A percentile compares a stretch with the other conserved stretches of the same genome.
Conservation (phyloP, 768 basidiomycete genomes). For the Lyophyllum semitale region DNA sequence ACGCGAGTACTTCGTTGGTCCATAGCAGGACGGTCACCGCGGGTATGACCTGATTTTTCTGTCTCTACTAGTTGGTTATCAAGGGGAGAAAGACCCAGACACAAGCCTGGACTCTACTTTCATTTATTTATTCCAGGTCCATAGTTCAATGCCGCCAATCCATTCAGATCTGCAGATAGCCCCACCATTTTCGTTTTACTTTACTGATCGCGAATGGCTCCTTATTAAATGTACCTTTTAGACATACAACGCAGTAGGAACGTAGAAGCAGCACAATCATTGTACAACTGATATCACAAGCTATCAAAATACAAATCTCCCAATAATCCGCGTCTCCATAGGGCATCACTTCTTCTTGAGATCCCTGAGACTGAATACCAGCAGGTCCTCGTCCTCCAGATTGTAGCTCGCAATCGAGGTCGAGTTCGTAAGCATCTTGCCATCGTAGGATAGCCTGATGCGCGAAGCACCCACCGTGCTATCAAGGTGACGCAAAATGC, state of each 20-base stretch:
- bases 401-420: slow-evolving; percentile 86
- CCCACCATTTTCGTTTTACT: background rate
- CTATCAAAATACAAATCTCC: background rate
- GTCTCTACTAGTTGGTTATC: slow-evolving; percentile 14
- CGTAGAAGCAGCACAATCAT: background rate
- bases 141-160: background rate
- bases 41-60: background rate
- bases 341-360: slow-evolving; percentile 58
- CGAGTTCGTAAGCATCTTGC: slow-evolving; percentile 86
- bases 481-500: slow-evolving; percentile 77
- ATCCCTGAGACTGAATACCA: slow-evolving; percentile 78
- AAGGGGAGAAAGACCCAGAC: slow-evolving; percentile 22
- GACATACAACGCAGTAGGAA: background rate
- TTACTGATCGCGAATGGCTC: background rate
- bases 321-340: background rate
- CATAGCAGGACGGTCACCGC: background rate
- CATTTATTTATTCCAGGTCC: background rate
- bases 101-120: background rate
- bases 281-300: slow-evolving; percentile 6
- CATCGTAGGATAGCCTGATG: slow-evolving; percentile 76
- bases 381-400: slow-evolving; percentile 85
- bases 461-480: slow-evolving; percentile 79
- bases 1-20: slow-evolving; percentile 2
- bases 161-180: slow-evolving; percentile 1
- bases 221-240: background rate